Evolutionary conservation across 495 filamentous ascomycete species (phyloP), one percentile per base, ranked within the genome.

Genomic region (Glonium stellatum): DNA sequence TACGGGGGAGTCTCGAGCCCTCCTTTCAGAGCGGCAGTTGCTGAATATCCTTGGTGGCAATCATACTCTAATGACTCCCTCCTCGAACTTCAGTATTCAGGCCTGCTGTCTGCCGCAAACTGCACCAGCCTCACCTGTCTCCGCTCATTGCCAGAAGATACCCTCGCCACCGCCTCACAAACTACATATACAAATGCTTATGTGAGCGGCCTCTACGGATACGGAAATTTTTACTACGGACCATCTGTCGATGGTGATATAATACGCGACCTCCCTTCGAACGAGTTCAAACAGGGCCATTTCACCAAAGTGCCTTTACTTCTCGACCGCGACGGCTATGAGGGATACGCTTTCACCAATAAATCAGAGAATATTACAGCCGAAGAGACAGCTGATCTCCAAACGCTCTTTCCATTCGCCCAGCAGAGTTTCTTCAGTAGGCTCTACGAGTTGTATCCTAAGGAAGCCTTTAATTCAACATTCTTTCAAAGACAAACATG

Each of bases 201-300:
- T 13, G 13, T 18, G 39, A 4, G 13, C 13, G 39, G 39, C 18
- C 39, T 44, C 4, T 44, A 44, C 47, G 64, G 57, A 23, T 67
- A 57, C 25, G 67, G 67, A 6, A 60, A 58, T 52, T 69, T 63
- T 48, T 69, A 69, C 41, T 66, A 61, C 34, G 67, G 63, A 9
- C 67, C 63, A 8, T 49, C 60, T 1, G 54, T 69, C 36, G 67
- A 69, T 51, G 39, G 39, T 18, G 12, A 13, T 18, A 44, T 11
- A 13, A 44, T 69, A 22, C 67, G 58, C 18, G 64, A 67, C 37
- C 42, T 69, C 4, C 67, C 67, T 6, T 62, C 57, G 15, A 62
- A 67, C 21, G 67, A 69, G 47, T 67, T 67, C 51, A 62, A 64
- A 53, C 61, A 50, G 18, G 65, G 67, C 11, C 55, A 70, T 47